These are phyloP conservation scores for Dacryopinax spathularia DNA, from an alignment of 768 basidiomycete genomes.

Conservation along the genomic window DNA sequence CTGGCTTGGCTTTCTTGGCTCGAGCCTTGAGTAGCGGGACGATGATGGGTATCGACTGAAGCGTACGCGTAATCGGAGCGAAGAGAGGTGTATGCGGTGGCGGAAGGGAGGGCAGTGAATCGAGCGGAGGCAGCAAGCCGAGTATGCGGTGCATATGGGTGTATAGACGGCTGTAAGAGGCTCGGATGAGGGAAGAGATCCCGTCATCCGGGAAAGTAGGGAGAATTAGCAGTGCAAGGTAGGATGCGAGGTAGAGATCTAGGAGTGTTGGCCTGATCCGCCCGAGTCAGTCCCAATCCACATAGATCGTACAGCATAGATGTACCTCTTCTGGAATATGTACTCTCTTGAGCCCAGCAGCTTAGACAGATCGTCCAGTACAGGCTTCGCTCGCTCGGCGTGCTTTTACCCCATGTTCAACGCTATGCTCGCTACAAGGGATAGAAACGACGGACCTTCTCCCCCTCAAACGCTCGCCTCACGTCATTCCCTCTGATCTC, in stretches of 20 bases:
- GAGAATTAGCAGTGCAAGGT: neutral
- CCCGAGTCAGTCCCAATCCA: neutral
- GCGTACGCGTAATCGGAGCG: neutral
- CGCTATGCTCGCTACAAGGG: conserved; percentile 39
- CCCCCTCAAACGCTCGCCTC: conserved; percentile 39
- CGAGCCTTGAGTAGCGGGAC: neutral
- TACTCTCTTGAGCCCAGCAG: conserved; percentile 2
- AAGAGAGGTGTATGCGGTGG: neutral
- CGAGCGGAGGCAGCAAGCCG: neutral
- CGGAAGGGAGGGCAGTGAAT: neutral
- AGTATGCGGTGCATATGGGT: neutral
- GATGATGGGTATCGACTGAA: neutral
- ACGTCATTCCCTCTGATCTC: conserved; percentile 21
- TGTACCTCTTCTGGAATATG: neutral
- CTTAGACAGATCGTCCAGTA: neutral
- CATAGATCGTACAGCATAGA: neutral
- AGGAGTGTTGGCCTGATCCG: neutral
- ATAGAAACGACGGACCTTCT: conserved; percentile 36
- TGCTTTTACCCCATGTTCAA: neutral
- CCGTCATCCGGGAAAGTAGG: neutral
- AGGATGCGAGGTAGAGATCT: neutral
- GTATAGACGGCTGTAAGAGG: neutral
- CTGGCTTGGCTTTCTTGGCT: neutral
- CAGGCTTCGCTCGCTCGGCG: neutral
- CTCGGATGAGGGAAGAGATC: neutral